Conservation (phyloP, 495 filamentous ascomycete genomes). For the Lichina pygmaea region DNA sequence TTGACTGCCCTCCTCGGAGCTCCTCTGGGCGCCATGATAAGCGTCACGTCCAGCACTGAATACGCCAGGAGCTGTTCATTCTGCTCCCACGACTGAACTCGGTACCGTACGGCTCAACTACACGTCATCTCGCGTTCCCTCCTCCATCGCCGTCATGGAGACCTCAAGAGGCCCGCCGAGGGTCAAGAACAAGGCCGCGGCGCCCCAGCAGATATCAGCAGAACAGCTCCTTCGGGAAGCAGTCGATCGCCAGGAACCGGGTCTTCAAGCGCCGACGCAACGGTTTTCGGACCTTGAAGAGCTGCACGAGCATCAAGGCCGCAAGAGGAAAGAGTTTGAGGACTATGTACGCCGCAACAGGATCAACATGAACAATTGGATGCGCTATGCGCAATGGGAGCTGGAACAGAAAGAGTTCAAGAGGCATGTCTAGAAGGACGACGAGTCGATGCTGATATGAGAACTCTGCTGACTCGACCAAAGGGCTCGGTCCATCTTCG, state of each 20-base stretch:
- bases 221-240: constrained; percentile 95
- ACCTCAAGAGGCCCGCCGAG: constrained; percentile 73
- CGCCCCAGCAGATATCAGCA: constrained; percentile 51
- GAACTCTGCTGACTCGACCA: neutral
- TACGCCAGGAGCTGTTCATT: no score
- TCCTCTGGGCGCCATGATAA: no score
- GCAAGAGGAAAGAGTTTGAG: constrained; percentile 90
- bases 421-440: constrained; percentile 13
- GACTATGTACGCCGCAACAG: constrained; percentile 91
- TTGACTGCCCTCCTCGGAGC: no score
- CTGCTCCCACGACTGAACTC: no score
- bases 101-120: neutral
- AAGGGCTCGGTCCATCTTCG: constrained; percentile 71
- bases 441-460: neutral
- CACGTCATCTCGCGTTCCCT: neutral
- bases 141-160: constrained; percentile 38
- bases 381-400: constrained; percentile 93
- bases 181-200: constrained; percentile 90
- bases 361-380: constrained; percentile 96
- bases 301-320: constrained; percentile 87
- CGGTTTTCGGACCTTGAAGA: constrained; percentile 92
- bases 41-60: no score
- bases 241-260: constrained; percentile 84
- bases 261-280: constrained; percentile 72
- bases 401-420: constrained; percentile 94